A percentile compares a stretch with the other conserved stretches of the same genome.
Evolutionary conservation across 257 asterid genomes (phyloP).

Genomic region (Solanum appendiculatum): DNA sequence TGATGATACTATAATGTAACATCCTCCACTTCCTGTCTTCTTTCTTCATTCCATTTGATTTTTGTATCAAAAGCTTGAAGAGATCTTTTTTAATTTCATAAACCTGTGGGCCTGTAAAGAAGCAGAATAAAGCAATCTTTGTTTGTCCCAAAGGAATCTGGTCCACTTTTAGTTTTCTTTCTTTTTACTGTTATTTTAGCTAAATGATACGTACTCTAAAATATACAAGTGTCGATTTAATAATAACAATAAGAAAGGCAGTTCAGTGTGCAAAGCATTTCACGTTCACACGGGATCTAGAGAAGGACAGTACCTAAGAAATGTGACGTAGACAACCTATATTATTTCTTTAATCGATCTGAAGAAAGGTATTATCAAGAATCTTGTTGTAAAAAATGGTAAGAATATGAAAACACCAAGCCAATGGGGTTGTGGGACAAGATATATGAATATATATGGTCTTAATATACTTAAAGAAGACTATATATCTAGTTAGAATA

Average conservation of each 20-base stretch:
- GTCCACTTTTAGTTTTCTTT: not conserved
- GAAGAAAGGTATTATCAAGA: slow-evolving; percentile 14
- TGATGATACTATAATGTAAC: not conserved
- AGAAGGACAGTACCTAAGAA: not conserved
- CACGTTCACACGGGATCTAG: fast-evolving
- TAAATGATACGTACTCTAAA: not conserved
- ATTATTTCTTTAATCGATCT: not conserved
- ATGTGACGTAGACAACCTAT: not conserved
- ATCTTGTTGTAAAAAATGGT: slow-evolving; percentile 2
- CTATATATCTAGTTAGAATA: slow-evolving; percentile 13
- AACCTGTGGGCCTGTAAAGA: not conserved
- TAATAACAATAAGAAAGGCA: not conserved
- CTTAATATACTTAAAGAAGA: slow-evolving; percentile 2
- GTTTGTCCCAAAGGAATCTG: not conserved
- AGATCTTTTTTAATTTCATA: not conserved
- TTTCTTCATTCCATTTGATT: not conserved
- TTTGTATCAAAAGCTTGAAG: slow-evolving; percentile 4
- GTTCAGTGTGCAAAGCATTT: not conserved
- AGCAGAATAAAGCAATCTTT: not conserved
- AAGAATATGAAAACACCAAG: not conserved
- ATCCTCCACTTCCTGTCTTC: not conserved
- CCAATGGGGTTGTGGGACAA: not conserved
- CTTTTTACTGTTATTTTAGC: not conserved
- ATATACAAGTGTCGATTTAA: not conserved
- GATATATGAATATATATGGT: not conserved